These are phyloP conservation scores for Fusarium miscanthi DNA, from an alignment of 2,329 filamentous ascomycete species.

Conservation along the genomic window DNA sequence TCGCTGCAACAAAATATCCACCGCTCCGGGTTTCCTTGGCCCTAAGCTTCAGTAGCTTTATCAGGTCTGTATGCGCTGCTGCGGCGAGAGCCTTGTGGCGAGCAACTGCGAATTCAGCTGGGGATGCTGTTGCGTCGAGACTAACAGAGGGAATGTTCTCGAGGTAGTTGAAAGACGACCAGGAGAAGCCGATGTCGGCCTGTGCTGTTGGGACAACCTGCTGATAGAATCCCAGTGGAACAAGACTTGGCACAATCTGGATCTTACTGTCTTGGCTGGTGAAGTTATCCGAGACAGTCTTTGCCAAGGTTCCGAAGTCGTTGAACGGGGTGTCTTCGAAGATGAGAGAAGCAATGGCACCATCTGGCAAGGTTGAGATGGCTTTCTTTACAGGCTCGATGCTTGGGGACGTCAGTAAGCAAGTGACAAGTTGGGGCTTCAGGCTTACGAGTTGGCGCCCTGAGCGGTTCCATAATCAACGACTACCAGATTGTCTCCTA, in stretches of 20 bases:
- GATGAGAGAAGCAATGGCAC: background rate
- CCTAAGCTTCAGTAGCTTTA: background rate
- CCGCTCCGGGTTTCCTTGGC: background rate
- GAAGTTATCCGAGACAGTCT: constrained; percentile 1
- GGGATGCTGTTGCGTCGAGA: constrained; percentile 7
- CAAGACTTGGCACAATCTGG: background rate
- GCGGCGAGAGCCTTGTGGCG: constrained; percentile 1
- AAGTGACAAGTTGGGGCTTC: rapidly evolving
- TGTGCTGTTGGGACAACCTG: background rate
- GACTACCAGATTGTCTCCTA: background rate
- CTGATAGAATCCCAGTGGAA: constrained; percentile 5
- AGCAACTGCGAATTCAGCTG: constrained; percentile 6
- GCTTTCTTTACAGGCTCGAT: background rate
- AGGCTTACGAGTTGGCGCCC: constrained; percentile 1
- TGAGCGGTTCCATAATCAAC: constrained; percentile 12
- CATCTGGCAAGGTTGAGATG: background rate
- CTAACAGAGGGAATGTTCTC: background rate
- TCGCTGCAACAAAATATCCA: background rate
- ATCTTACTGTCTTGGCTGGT: rapidly evolving
- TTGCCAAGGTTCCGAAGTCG: constrained; percentile 14
- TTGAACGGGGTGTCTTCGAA: constrained; percentile 15
- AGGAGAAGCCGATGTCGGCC: background rate
- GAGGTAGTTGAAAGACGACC: constrained; percentile 17
- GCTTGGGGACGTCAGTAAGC: background rate
- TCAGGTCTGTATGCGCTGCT: constrained; percentile 2